Percentiles rank a stretch among this genome's conserved stretches.
phyloP scores from a whole-genome alignment of 306 rosid species.

The Vigna angularis region DNA sequence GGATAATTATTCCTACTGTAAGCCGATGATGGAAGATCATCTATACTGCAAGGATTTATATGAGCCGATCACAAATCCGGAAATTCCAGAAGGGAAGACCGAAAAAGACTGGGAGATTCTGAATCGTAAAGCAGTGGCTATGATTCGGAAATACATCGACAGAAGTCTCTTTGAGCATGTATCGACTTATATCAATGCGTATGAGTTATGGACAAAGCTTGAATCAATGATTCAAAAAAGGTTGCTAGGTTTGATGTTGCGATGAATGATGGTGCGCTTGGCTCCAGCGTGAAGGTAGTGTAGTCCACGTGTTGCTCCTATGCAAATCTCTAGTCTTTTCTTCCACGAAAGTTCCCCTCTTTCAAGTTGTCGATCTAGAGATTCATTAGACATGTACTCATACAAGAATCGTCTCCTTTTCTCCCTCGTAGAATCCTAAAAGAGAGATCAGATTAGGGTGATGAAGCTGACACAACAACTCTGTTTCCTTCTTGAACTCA shows the following conservation, averaged over 20 bases:
- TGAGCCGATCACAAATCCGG: too few species aligned
- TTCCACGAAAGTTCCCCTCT: not conserved
- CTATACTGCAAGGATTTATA: too few species aligned
- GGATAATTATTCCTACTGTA: too few species aligned
- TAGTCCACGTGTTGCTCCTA: slow-evolving; percentile 12
- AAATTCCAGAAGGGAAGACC: too few species aligned
- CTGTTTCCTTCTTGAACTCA: slow-evolving; percentile 5
- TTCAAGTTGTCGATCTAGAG: not conserved
- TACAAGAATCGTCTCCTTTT: slow-evolving; percentile 13
- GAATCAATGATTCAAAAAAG: too few species aligned
- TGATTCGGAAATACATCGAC: too few species aligned
- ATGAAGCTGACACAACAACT: slow-evolving; percentile 29
- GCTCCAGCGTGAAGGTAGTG: slow-evolving; percentile 42
- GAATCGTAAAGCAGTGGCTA: too few species aligned
- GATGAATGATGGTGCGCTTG: slow-evolving; percentile 22
- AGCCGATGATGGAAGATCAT: too few species aligned
- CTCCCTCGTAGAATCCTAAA: slow-evolving; percentile 7
- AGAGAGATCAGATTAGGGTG: slow-evolving; percentile 28
- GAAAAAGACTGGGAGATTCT: too few species aligned
- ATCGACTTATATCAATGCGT: too few species aligned
- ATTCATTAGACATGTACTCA: slow-evolving; percentile 12
- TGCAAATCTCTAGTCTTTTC: slow-evolving; percentile 15
- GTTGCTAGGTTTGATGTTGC: not conserved
- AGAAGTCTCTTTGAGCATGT: too few species aligned
- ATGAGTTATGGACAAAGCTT: too few species aligned